Evolutionary conservation across 805 yeast species (phyloP).

Genomic region (Spathaspora gorwiae): DNA sequence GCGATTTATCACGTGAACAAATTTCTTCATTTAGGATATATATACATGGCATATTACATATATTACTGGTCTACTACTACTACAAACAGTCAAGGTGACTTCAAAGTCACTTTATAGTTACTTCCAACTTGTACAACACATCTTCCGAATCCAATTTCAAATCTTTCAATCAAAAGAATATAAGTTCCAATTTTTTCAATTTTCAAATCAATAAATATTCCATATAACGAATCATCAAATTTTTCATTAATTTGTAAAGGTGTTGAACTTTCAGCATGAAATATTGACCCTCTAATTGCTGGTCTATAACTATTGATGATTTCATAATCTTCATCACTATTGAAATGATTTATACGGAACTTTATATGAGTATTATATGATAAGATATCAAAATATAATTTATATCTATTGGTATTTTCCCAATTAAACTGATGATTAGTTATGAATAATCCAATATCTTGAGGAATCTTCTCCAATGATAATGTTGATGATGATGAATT

Average conservation of each 20-base stretch:
- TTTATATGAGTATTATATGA: constrained; percentile 17
- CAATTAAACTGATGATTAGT: constrained; percentile 23
- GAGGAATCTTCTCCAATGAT: constrained; percentile 1
- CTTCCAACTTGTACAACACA: constrained; percentile 37
- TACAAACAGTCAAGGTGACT: background rate
- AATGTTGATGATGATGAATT: constrained; percentile 10
- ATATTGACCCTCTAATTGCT: constrained; percentile 42
- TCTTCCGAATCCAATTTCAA: constrained; percentile 43
- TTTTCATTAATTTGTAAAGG: constrained; percentile 31
- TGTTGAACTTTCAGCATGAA: constrained; percentile 19
- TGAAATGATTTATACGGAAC: constrained; percentile 23
- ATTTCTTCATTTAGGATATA: too few species aligned
- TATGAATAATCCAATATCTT: constrained; percentile 5
- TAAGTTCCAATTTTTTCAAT: constrained; percentile 25
- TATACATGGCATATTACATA: too few species aligned
- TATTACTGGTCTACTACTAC: too few species aligned
- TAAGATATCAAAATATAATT: constrained; percentile 21
- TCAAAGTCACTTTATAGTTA: constrained; percentile 4
- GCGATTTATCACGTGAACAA: too few species aligned
- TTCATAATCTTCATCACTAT: constrained; percentile 8
- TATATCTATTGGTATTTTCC: constrained; percentile 36
- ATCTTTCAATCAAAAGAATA: constrained; percentile 44
- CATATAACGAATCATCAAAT: constrained; percentile 43
- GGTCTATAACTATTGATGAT: constrained; percentile 37
- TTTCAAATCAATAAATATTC: constrained; percentile 34